Percentiles rank a stretch among this genome's conserved stretches.
These are phyloP conservation scores for Penicillium italicum DNA, from an alignment of 2,329 filamentous ascomycete species.

Conservation along the genomic window DNA sequence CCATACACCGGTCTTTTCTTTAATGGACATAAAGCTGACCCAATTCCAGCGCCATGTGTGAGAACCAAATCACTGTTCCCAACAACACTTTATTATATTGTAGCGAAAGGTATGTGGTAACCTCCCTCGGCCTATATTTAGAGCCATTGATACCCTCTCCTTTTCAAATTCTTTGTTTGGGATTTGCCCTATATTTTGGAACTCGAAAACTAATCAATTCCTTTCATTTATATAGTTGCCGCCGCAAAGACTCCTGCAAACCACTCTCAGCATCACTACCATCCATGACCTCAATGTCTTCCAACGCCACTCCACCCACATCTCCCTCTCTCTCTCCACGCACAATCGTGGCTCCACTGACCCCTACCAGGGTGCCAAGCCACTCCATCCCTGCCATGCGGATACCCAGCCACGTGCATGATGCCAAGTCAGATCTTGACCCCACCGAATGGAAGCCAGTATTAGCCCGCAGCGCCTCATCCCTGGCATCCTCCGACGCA, in stretches of 20 bases:
- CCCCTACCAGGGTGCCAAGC: conserved; percentile 30
- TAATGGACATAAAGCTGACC: conserved; percentile 27
- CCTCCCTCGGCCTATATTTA: background rate
- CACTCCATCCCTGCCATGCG: conserved; percentile 22
- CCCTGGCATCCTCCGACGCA: conserved; percentile 39
- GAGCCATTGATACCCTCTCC: background rate
- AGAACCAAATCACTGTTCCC: conserved; percentile 62
- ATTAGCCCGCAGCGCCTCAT: conserved; percentile 27
- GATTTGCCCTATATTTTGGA: background rate
- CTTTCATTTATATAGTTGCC: conserved; percentile 35
- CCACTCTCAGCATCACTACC: conserved; percentile 41
- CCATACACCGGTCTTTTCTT: conserved; percentile 16
- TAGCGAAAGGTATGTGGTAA: conserved; percentile 56
- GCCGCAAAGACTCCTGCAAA: conserved; percentile 46
- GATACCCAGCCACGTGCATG: conserved; percentile 41
- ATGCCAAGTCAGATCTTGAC: conserved; percentile 46
- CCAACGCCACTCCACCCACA: conserved; percentile 30
- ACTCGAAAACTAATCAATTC: background rate
- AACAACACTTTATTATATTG: conserved; percentile 61
- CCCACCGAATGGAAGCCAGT: conserved; percentile 51
- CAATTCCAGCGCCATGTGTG: conserved; percentile 56
- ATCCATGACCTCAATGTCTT: conserved; percentile 29
- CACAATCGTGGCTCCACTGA: conserved; percentile 37
- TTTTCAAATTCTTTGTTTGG: background rate
- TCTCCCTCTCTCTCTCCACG: conserved; percentile 38